phyloP scores from a whole-genome alignment of 805 yeast genomes.

The Wickerhamomyces hampshirensis region DNA sequence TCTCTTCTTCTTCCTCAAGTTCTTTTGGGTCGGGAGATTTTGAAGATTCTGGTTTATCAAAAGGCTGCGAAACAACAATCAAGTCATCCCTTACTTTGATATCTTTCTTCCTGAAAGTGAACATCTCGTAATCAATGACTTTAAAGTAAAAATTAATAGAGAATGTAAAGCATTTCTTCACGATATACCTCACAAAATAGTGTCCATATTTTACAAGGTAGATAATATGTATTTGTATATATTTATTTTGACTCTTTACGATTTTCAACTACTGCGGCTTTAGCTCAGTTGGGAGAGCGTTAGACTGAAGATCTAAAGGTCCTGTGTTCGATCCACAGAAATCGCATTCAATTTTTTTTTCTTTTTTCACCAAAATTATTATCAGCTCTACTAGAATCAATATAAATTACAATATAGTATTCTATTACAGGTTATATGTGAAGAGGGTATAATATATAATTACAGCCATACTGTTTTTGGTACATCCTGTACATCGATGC shows the following conservation, averaged over 20 bases:
- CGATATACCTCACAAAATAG: not conserved
- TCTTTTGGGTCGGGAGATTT: slow-evolving; percentile 28
- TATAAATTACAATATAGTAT: no score
- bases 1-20: slow-evolving; percentile 31
- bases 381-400: no score
- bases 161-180: not conserved
- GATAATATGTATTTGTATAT: no score
- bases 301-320: slow-evolving; percentile 56
- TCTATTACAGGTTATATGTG: no score
- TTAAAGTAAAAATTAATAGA: not conserved
- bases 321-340: slow-evolving; percentile 78
- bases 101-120: slow-evolving; percentile 16
- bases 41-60: slow-evolving; percentile 47
- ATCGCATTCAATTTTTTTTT: slow-evolving; percentile 34
- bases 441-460: no score
- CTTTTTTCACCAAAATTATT: not conserved
- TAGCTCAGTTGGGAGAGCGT: slow-evolving; percentile 29
- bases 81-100: slow-evolving; percentile 19
- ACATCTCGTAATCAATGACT: not conserved
- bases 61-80: slow-evolving; percentile 40
- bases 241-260: not conserved
- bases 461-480: no score
- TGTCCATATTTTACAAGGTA: no score
- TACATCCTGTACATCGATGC: no score
- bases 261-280: slow-evolving; percentile 14